Percentiles rank a stretch among this genome's conserved stretches.
Conservation (phyloP, 139 green algal genomes). For the Chlamydomonas sphaeroides region DNA sequence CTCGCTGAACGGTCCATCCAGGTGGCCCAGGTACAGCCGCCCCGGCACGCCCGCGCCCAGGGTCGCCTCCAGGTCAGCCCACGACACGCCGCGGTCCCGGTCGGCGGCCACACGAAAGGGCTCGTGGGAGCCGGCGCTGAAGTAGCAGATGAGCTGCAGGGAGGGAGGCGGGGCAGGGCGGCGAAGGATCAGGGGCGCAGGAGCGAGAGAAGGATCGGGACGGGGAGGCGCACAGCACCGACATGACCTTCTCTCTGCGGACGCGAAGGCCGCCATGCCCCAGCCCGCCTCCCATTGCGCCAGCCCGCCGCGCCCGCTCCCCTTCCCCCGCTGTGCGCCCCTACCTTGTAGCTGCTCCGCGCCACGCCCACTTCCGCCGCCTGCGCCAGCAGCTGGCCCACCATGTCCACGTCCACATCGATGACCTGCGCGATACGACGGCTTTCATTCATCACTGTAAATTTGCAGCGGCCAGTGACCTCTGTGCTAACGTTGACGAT, state of each 20-base stretch:
- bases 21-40: constrained; percentile 6
- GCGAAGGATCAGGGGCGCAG: too few species aligned
- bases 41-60: constrained; percentile 5
- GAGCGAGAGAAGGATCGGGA: too few species aligned
- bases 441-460: too few species aligned
- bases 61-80: neutral
- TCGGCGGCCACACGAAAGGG: neutral
- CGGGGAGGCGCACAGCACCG: too few species aligned
- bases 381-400: neutral
- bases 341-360: constrained; percentile 4
- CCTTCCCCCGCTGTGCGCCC: too few species aligned
- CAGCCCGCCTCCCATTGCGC: too few species aligned
- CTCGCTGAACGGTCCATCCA: constrained; percentile 15
- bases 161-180: too few species aligned
- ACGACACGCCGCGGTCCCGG: neutral
- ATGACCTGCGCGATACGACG: neutral
- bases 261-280: too few species aligned
- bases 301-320: too few species aligned
- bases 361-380: neutral
- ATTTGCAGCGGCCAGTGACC: neutral
- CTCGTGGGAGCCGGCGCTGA: constrained; percentile 30
- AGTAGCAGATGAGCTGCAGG: constrained; percentile 40
- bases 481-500: too few species aligned
- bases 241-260: too few species aligned
- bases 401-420: constrained; percentile 30